phyloP scores from a whole-genome alignment of 129 eudicot genomes.

The Cynara cardunculus region DNA sequence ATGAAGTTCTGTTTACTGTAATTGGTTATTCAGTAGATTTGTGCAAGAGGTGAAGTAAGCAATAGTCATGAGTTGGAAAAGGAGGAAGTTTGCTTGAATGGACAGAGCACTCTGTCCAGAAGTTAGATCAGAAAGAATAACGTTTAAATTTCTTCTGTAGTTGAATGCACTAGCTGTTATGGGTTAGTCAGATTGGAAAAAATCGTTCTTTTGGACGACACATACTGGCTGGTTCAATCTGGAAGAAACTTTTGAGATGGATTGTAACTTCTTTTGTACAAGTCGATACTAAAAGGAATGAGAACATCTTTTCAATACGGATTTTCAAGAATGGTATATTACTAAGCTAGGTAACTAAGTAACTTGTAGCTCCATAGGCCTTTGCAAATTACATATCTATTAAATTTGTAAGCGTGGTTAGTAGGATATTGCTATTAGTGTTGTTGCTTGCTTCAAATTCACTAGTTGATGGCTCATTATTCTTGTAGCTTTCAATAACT shows the following conservation, averaged over 20 bases:
- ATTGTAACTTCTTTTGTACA: background rate
- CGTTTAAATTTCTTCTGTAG: background rate
- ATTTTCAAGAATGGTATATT: background rate
- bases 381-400: background rate
- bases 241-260: background rate
- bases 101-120: background rate
- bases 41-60: background rate
- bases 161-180: background rate
- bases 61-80: background rate
- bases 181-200: background rate
- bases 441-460: background rate
- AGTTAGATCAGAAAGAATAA: background rate
- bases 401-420: conserved; percentile 2
- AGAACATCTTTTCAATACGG: background rate
- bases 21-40: background rate
- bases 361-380: background rate
- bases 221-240: background rate
- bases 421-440: background rate
- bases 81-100: background rate
- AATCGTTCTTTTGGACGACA: background rate
- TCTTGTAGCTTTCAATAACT: conserved; percentile 8
- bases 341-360: background rate
- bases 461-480: background rate
- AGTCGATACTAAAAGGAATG: background rate
- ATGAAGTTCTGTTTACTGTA: background rate